Percentiles rank a stretch among this genome's conserved stretches.
Evolutionary conservation across 2,329 filamentous ascomycete genomes (phyloP).

Genomic region (Pleoardoris graminearum): DNA sequence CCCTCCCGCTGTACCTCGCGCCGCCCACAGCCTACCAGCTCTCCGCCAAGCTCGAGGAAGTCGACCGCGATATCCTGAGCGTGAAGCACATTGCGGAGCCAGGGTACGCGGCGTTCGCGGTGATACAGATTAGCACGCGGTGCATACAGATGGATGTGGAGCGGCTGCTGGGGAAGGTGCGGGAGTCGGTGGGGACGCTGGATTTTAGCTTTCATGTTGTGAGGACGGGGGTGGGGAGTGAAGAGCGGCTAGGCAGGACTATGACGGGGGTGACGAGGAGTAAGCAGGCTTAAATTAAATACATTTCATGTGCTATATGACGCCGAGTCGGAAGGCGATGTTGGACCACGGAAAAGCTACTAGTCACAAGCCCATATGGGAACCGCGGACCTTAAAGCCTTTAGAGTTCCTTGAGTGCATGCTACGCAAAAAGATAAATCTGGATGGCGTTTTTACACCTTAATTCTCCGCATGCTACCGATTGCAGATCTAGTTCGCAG

Average conservation of each 20-base stretch:
- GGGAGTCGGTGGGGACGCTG: conserved; percentile 70
- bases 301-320: too few species aligned
- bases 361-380: too few species aligned
- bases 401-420: too few species aligned
- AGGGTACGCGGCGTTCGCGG: conserved; percentile 74
- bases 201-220: conserved; percentile 71
- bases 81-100: conserved; percentile 69
- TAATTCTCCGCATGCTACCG: too few species aligned
- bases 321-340: too few species aligned
- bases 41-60: conserved; percentile 59
- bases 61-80: conserved; percentile 65
- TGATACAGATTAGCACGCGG: conserved; percentile 71
- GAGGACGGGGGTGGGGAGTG: conserved; percentile 9
- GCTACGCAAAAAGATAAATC: too few species aligned
- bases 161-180: conserved; percentile 63
- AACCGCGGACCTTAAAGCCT: too few species aligned
- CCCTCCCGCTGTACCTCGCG: conserved; percentile 72
- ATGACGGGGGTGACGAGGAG: background rate
- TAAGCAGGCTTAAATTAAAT: background rate
- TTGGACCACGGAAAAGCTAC: too few species aligned
- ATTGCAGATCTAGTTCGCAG: too few species aligned
- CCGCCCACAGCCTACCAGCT: conserved; percentile 66
- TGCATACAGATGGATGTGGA: conserved; percentile 72
- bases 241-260: conserved; percentile 6
- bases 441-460: too few species aligned